phyloP scores from a whole-genome alignment of 2,329 filamentous ascomycete species.

The Graphilbum fragrans region DNA sequence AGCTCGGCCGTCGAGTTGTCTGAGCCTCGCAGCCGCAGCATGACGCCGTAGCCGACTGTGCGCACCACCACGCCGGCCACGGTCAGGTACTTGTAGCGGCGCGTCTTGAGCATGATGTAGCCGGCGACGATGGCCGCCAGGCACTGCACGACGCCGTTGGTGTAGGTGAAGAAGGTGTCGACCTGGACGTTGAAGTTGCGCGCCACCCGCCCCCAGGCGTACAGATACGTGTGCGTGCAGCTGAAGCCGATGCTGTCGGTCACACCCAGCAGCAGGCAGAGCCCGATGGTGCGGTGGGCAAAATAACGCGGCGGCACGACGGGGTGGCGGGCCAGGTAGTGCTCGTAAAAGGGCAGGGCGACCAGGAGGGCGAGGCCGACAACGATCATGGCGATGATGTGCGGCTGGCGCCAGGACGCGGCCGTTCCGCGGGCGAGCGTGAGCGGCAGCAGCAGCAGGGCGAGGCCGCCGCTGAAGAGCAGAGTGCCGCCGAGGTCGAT shows the following conservation, averaged over 20 bases:
- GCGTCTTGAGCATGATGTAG: slow-evolving; percentile 4
- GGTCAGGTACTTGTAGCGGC: slow-evolving; percentile 7
- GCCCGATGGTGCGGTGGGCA: slow-evolving; percentile 25
- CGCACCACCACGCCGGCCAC: slow-evolving; percentile 6
- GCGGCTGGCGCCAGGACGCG: slow-evolving; percentile 29
- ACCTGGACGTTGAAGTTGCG: slow-evolving; percentile 3
- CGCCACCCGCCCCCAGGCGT: slow-evolving; percentile 6
- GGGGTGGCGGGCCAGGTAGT: slow-evolving; percentile 27
- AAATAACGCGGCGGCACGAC: slow-evolving; percentile 33
- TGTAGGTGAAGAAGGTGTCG: slow-evolving; percentile 4
- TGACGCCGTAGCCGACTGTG: slow-evolving; percentile 17
- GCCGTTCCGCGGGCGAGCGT: slow-evolving; percentile 28
- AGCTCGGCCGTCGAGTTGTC: slow-evolving; percentile 30
- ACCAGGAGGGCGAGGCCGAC: slow-evolving; percentile 27
- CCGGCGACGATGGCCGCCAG: slow-evolving; percentile 6
- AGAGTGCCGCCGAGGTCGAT: slow-evolving; percentile 29
- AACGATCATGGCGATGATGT: slow-evolving; percentile 30
- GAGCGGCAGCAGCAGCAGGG: slow-evolving; percentile 31
- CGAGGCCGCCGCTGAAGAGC: slow-evolving; percentile 33
- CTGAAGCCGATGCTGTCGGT: slow-evolving; percentile 7
- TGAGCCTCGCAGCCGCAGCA: slow-evolving; percentile 33
- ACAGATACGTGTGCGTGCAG: slow-evolving; percentile 6
- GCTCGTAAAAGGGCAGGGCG: slow-evolving; percentile 33
- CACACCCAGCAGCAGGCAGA: slow-evolving; percentile 25
- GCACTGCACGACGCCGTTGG: slow-evolving; percentile 6